Conservation (phyloP, 768 basidiomycete species). For the Psilocybe cubensis region DNA sequence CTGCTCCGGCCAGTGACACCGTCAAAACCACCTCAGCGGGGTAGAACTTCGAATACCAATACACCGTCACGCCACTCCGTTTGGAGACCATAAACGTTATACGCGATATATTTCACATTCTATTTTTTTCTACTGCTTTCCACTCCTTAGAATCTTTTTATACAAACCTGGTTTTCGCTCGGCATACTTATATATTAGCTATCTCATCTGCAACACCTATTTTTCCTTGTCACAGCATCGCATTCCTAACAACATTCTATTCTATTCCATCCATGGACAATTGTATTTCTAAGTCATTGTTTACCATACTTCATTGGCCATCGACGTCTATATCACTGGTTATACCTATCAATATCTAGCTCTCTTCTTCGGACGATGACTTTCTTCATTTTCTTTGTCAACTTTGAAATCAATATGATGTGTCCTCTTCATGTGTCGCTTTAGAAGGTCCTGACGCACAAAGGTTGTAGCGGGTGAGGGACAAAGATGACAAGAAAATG, state of each 20-base stretch:
- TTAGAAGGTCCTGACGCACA: conserved; percentile 69
- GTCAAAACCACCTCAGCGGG: conserved; percentile 55
- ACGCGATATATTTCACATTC: neutral
- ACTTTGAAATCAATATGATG: conserved; percentile 44
- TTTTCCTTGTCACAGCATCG: conserved; percentile 10
- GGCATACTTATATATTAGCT: conserved; percentile 3
- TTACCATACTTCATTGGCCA: conserved; percentile 1
- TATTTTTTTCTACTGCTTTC: conserved; percentile 2
- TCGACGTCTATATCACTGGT: neutral
- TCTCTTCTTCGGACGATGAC: conserved; percentile 25
- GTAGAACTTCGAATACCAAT: conserved; percentile 43
- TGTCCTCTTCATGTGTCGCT: conserved; percentile 62
- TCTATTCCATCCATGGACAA: conserved; percentile 17
- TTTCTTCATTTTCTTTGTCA: conserved; percentile 31
- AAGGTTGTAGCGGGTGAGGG: conserved; percentile 51
- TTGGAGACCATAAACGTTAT: conserved; percentile 62
- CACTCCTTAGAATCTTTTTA: conserved; percentile 8
- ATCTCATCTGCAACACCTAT: conserved; percentile 22
- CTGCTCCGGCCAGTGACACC: conserved; percentile 64
- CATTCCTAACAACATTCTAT: conserved; percentile 15
- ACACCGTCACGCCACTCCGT: conserved; percentile 56
- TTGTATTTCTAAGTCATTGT: conserved; percentile 6
- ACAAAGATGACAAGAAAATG: conserved; percentile 63
- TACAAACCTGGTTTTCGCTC: conserved; percentile 7
- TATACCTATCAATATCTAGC: conserved; percentile 13